A percentile compares a stretch with the other conserved stretches of the same genome.
These are phyloP conservation scores for Lycium barbarum DNA, from an alignment of 257 asterid species.

Conservation along the genomic window DNA sequence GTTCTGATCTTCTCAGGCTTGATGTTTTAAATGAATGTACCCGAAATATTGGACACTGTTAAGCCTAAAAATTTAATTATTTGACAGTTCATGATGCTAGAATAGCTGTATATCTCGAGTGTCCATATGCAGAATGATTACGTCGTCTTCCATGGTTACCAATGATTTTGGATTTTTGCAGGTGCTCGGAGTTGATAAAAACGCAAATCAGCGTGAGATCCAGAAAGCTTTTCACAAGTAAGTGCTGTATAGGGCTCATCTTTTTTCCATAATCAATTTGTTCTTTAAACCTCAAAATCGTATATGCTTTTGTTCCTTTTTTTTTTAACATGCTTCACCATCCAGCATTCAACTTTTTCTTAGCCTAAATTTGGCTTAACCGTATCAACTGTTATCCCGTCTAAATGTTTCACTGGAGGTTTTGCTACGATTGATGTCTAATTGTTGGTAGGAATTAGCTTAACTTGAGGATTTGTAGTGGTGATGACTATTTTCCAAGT, in stretches of 20 bases:
- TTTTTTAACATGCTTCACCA: background rate
- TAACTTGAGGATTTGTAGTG: background rate
- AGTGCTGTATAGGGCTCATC: slow-evolving; percentile 24
- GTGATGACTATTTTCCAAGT: background rate
- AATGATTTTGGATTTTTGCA: slow-evolving; percentile 28
- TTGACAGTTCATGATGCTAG: background rate
- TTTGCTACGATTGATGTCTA: background rate
- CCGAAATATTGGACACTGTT: background rate
- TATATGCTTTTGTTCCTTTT: background rate
- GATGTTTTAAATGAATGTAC: background rate
- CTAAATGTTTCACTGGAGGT: background rate
- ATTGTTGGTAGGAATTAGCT: slow-evolving; percentile 22
- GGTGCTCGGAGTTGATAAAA: slow-evolving; percentile 92
- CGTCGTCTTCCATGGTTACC: background rate
- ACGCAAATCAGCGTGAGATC: slow-evolving; percentile 84
- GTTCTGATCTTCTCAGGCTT: background rate
- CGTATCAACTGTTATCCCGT: background rate
- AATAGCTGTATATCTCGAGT: background rate
- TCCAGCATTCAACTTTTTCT: background rate
- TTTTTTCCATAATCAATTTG: background rate
- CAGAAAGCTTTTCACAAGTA: slow-evolving; percentile 99
- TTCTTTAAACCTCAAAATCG: background rate
- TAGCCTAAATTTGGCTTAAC: background rate
- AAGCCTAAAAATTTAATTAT: background rate
- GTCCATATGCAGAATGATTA: background rate